Conservation (phyloP, 495 filamentous ascomycete species). For the Lophiotrema nucula region DNA sequence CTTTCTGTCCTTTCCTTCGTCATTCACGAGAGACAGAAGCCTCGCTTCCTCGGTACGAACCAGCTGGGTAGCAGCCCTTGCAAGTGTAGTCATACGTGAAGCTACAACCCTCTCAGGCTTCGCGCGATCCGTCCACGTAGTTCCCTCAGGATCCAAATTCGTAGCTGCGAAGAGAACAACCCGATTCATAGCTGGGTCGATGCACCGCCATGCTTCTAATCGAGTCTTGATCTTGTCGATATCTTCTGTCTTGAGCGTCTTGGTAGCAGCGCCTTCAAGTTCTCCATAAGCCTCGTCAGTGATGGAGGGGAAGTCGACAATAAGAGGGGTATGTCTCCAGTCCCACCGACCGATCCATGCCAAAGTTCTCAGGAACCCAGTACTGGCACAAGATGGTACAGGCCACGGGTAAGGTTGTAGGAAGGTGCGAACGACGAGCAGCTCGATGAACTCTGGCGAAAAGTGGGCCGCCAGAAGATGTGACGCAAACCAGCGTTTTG, state of each 20-base stretch:
- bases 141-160: slow-evolving; percentile 70
- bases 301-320: slow-evolving; percentile 65
- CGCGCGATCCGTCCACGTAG: slow-evolving; percentile 71
- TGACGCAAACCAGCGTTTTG: slow-evolving; percentile 84
- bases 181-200: slow-evolving; percentile 84
- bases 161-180: slow-evolving; percentile 80
- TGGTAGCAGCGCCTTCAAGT: background rate
- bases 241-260: slow-evolving; percentile 50
- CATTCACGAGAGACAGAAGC: background rate
- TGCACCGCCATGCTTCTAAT: slow-evolving; percentile 76
- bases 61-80: slow-evolving; percentile 64
- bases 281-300: background rate
- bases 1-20: slow-evolving; percentile 47
- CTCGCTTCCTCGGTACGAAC: slow-evolving; percentile 54
- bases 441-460: slow-evolving; percentile 76
- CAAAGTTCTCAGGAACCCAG: slow-evolving; percentile 78
- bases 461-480: slow-evolving; percentile 79
- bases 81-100: slow-evolving; percentile 75
- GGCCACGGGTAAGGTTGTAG: slow-evolving; percentile 80
- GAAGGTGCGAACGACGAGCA: slow-evolving; percentile 72
- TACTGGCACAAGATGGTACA: slow-evolving; percentile 71
- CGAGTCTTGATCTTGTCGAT: slow-evolving; percentile 63
- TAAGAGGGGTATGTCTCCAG: slow-evolving; percentile 78
- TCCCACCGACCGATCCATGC: slow-evolving; percentile 81
- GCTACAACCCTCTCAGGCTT: slow-evolving; percentile 79